A percentile compares a stretch with the other conserved stretches of the same genome.
Evolutionary conservation across 2,329 filamentous ascomycete species (phyloP).

Genomic region (Trichophyton rubrum): DNA sequence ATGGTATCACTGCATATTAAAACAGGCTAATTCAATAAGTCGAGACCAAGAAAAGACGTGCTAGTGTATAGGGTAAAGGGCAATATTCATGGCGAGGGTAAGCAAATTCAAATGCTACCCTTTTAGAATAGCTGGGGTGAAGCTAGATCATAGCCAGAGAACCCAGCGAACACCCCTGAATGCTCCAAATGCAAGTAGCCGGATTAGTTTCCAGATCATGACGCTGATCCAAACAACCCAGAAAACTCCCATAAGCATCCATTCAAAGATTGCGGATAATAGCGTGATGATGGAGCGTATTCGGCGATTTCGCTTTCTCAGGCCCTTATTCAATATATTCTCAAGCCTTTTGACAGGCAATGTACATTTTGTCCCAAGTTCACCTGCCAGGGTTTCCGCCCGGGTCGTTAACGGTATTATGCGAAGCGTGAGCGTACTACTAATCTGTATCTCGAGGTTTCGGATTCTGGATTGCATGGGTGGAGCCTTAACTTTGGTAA

Average conservation of each 20-base stretch:
- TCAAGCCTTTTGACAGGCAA: constrained; percentile 68
- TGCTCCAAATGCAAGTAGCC: constrained; percentile 49
- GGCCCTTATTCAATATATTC: constrained; percentile 56
- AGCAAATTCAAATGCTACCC: neutral
- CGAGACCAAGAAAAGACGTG: neutral
- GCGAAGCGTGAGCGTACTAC: constrained; percentile 41
- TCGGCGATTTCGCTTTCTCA: constrained; percentile 60
- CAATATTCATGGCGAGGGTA: too few species aligned
- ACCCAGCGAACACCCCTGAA: constrained; percentile 61
- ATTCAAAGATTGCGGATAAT: constrained; percentile 75
- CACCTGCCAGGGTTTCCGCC: constrained; percentile 64
- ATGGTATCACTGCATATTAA: neutral
- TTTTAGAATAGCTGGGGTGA: neutral
- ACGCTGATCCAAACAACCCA: constrained; percentile 92
- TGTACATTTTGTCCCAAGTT: constrained; percentile 63
- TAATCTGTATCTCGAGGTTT: constrained; percentile 35
- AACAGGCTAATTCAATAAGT: neutral
- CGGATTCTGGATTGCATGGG: constrained; percentile 34
- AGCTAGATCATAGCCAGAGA: constrained; percentile 56
- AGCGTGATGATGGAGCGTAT: constrained; percentile 63
- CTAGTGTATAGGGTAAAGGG: too few species aligned
- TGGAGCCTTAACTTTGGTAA: constrained; percentile 35
- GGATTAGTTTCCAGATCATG: constrained; percentile 55
- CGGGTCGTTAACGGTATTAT: constrained; percentile 61
- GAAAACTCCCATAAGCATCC: constrained; percentile 75